Base-by-base conservation (phyloP, 495 filamentous ascomycete genomes). In the Hypoxylon fuscum region DNA sequence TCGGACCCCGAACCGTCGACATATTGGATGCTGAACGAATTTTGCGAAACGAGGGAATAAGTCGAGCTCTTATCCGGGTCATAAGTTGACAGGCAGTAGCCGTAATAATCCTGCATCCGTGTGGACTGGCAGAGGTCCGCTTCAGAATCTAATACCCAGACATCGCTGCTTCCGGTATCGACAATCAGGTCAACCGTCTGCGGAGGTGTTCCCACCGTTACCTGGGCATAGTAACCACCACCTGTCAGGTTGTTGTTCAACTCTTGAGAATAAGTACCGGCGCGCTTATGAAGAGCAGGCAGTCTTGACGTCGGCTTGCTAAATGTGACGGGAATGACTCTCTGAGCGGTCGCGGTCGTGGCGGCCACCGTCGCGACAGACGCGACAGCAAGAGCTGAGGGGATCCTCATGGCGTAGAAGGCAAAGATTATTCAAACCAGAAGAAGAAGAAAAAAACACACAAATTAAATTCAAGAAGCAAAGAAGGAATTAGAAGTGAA, bases 131-230 rank as follows among this genome's bases (percentile, higher is more conserved):
- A 85, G 11, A 82, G 68, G 55, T 81, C 71, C 8, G 81, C 76
- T 7, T 67, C 45, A 12, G 59, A 54, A 44, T 73, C 70, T 35
- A 83, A 55, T 21, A 87, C 78, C 93, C 93, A 97, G 8, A 96
- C 78, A 75, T 98, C 94, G 62, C 90, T 94, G 67, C 91, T 96
- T 2, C 91, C 91, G 10, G 91, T 95, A 62, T 95, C 91, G 53
- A 95, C 74, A 34, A 81, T 68, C 42, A 85, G 65, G 14, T 70
- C 74, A 14, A 81, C 64, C 5, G 68, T 74, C 67, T 95, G 91
- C 1, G 79, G 73, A 8, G 90, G 90, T 3, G 89, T 91, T 25
- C 91, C 91, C 44, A 95, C 70, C 5, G 75, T 80, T 46, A 93
- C 77, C 46, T 90, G 83, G 45, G 83, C 82, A 69, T 83, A 88